Conservation (phyloP, 2,329 filamentous ascomycete species). For the Cytospora paraplurivora region DNA sequence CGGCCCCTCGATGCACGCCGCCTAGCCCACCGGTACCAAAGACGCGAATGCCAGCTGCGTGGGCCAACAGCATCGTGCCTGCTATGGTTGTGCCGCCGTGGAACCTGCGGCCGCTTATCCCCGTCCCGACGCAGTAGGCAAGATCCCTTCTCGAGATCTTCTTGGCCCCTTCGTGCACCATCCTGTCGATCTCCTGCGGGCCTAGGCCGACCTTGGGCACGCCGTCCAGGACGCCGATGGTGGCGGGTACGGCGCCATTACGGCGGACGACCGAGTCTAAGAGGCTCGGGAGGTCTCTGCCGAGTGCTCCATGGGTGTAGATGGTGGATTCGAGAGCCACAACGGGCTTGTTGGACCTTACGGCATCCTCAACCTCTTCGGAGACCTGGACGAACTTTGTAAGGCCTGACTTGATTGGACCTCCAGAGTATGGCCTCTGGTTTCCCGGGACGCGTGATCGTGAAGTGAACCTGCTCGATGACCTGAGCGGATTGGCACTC, state of each 20-base stretch:
- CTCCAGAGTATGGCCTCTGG: constrained; percentile 1
- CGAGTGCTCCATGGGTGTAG: constrained; percentile 90
- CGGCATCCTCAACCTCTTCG: constrained; percentile 78
- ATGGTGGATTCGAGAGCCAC: constrained; percentile 96
- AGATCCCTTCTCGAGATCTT: constrained; percentile 91
- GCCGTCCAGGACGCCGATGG: constrained; percentile 85
- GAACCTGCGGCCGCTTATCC: constrained; percentile 65
- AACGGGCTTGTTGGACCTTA: constrained; percentile 74
- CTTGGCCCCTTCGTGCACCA: constrained; percentile 71
- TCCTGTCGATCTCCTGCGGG: constrained; percentile 69
- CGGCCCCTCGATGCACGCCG: constrained; percentile 87
- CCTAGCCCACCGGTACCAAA: constrained; percentile 95
- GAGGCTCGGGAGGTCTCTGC: constrained; percentile 58
- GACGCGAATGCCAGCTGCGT: constrained; percentile 83
- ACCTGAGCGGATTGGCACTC: not conserved
- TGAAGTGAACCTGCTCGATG: not conserved
- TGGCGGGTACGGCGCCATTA: constrained; percentile 84
- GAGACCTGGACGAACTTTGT: constrained; percentile 66
- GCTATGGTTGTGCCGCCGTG: constrained; percentile 93
- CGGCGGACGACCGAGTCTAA: constrained; percentile 80
- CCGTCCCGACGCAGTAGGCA: constrained; percentile 75
- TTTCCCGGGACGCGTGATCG: not conserved
- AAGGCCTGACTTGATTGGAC: constrained; percentile 33
- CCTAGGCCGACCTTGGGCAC: constrained; percentile 78
- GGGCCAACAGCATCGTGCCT: constrained; percentile 87